A percentile compares a stretch with the other conserved stretches of the same genome.
Conservation (phyloP, 768 basidiomycete genomes). For the Kwoniella shandongensis region DNA sequence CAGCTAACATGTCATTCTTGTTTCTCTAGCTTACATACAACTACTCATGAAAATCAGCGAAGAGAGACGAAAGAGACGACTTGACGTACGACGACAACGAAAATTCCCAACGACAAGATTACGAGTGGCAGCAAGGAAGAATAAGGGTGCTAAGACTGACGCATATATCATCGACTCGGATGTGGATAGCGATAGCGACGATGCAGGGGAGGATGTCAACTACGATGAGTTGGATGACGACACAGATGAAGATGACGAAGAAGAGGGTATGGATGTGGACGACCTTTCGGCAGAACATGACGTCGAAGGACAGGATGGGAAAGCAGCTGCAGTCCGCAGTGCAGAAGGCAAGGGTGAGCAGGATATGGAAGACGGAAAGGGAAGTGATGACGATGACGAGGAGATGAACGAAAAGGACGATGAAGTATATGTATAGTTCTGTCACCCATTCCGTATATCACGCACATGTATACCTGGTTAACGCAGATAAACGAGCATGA, state of each 20-base stretch:
- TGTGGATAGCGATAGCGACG: background rate
- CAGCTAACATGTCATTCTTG: no score
- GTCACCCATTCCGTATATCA: no score
- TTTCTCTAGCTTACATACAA: conserved; percentile 9
- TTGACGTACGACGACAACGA: background rate
- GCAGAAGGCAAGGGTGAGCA: no score
- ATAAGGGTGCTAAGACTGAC: conserved; percentile 6
- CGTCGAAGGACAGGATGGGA: background rate
- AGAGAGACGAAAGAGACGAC: conserved; percentile 5
- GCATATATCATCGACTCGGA: conserved; percentile 12
- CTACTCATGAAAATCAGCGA: conserved; percentile 6
- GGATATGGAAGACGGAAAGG: no score
- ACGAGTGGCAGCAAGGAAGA: background rate
- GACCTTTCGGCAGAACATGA: background rate
- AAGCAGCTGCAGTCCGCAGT: conserved; percentile 1
- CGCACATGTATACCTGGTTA: no score
- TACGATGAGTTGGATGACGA: background rate
- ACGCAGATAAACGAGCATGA: no score
- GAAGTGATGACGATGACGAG: no score
- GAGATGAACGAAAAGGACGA: no score
- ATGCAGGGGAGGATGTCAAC: background rate
- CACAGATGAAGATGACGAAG: background rate
- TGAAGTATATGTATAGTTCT: no score
- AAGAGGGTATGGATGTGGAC: background rate
- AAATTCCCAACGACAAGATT: conserved; percentile 13